Evolutionary conservation across 1,284 basidiomycete genomes (phyloP).

Genomic region (Mycena citricolor): DNA sequence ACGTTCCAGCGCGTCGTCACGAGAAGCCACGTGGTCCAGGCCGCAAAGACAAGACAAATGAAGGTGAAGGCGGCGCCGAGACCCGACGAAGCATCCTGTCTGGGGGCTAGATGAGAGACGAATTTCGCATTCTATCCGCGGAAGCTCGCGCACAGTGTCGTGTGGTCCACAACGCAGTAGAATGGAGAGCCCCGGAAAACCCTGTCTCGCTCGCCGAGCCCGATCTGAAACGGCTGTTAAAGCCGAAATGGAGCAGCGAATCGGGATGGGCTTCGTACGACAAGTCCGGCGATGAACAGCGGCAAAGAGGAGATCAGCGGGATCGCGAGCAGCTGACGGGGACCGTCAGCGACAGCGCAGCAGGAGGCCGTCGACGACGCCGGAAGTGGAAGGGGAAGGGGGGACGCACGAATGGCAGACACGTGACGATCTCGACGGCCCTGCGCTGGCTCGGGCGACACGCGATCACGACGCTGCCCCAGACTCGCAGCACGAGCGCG

Average conservation of each 20-base stretch:
- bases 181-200: slow-evolving; percentile 16
- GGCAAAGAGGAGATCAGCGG: slow-evolving; percentile 9
- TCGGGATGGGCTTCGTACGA: too few relatives aligned
- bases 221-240: slow-evolving; percentile 4
- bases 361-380: too few relatives aligned
- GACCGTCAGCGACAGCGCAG: neutral
- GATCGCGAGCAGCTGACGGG: neutral
- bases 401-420: slow-evolving; percentile 12
- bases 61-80: slow-evolving; percentile 14
- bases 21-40: slow-evolving; percentile 10
- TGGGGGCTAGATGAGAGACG: neutral
- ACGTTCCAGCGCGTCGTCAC: slow-evolving; percentile 15
- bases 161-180: slow-evolving; percentile 13
- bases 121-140: neutral
- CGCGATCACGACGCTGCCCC: slow-evolving; percentile 14
- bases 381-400: neutral
- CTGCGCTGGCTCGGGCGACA: neutral
- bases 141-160: slow-evolving; percentile 4
- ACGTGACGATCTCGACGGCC: slow-evolving; percentile 6
- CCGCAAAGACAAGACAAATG: slow-evolving; percentile 4
- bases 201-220: neutral
- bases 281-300: slow-evolving; percentile 7
- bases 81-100: slow-evolving; percentile 10
- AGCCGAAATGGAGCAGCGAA: neutral
- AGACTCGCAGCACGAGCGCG: slow-evolving; percentile 12